These are phyloP conservation scores for Metarhizium robertsii DNA, from an alignment of 2,329 filamentous ascomycete species.

Conservation along the genomic window DNA sequence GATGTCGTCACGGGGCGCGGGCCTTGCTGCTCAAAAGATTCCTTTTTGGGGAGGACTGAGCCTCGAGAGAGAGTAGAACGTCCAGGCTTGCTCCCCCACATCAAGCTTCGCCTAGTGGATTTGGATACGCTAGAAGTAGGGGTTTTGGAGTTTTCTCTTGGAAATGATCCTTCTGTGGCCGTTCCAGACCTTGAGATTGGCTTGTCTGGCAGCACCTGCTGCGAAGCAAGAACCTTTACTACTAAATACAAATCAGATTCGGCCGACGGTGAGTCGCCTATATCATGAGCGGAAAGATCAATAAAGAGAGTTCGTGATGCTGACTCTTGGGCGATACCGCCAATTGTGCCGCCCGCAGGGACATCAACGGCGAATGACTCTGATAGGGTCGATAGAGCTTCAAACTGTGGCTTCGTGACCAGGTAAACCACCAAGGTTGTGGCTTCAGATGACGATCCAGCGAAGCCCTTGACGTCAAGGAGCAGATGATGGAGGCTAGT, in stretches of 20 bases:
- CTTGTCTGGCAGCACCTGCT: constrained; percentile 36
- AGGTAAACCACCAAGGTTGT: constrained; percentile 71
- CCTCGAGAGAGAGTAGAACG: constrained; percentile 46
- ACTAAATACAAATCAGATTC: constrained; percentile 75
- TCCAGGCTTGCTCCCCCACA: constrained; percentile 57
- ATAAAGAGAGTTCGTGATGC: constrained; percentile 80
- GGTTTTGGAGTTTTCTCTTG: constrained; percentile 38
- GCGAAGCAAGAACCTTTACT: constrained; percentile 61
- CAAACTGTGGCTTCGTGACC: constrained; percentile 59
- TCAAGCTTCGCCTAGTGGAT: constrained; percentile 51
- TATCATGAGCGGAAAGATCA: constrained; percentile 70
- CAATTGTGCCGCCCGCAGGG: constrained; percentile 62
- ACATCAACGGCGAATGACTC: constrained; percentile 78
- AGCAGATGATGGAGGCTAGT: constrained; percentile 71
- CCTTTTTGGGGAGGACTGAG: constrained; percentile 38
- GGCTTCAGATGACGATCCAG: constrained; percentile 64
- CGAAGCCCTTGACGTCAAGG: constrained; percentile 75
- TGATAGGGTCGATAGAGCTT: constrained; percentile 58
- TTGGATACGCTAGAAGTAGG: constrained; percentile 41
- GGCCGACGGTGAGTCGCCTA: constrained; percentile 50
- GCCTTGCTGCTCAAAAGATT: constrained; percentile 42
- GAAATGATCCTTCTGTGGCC: constrained; percentile 28
- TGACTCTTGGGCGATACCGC: constrained; percentile 52
- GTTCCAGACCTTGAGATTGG: constrained; percentile 44
- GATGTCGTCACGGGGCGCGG: constrained; percentile 29